Evolutionary conservation across 1,139 yeast genomes (phyloP).

Genomic region (Hyphopichia burtonii): DNA sequence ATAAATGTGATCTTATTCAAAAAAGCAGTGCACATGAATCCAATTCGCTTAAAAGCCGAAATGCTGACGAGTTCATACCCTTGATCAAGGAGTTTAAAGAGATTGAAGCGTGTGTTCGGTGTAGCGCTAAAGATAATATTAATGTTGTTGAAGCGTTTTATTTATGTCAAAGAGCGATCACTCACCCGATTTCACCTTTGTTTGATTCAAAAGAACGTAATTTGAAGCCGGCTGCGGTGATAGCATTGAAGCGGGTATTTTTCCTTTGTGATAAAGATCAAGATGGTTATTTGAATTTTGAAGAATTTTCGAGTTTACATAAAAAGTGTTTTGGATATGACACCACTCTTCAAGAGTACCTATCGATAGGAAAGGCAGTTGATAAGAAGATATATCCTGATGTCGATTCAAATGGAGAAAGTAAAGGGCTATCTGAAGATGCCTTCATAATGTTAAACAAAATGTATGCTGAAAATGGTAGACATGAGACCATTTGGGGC

Average conservation of each 20-base stretch:
- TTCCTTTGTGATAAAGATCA: conserved; percentile 86
- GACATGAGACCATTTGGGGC: conserved; percentile 98
- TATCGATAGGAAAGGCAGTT: conserved; percentile 26
- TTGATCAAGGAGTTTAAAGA: conserved; percentile 88
- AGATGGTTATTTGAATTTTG: conserved; percentile 73
- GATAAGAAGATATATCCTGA: conserved; percentile 27
- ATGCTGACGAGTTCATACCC: conserved; percentile 80
- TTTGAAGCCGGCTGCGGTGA: conserved; percentile 72
- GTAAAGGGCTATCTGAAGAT: conserved; percentile 61
- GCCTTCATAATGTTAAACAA: conserved; percentile 80
- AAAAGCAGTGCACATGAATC: conserved; percentile 14
- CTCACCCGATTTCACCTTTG: conserved; percentile 90
- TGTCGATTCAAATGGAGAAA: conserved; percentile 10
- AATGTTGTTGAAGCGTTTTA: conserved; percentile 91
- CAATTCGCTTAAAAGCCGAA: conserved; percentile 28
- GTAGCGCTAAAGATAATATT: conserved; percentile 76
- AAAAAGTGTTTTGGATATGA: conserved; percentile 66
- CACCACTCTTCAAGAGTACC: conserved; percentile 26
- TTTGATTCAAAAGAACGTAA: conserved; percentile 89
- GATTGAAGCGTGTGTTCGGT: conserved; percentile 84
- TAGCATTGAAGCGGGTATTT: conserved; percentile 78
- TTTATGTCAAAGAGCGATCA: conserved; percentile 86
- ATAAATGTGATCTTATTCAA: conserved; percentile 58
- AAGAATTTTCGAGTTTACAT: conserved; percentile 70
- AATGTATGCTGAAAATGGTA: conserved; percentile 81